A percentile compares a stretch with the other conserved stretches of the same genome.
Conservation (phyloP, 306 rosid species). For the Coriaria nepalensis region DNA sequence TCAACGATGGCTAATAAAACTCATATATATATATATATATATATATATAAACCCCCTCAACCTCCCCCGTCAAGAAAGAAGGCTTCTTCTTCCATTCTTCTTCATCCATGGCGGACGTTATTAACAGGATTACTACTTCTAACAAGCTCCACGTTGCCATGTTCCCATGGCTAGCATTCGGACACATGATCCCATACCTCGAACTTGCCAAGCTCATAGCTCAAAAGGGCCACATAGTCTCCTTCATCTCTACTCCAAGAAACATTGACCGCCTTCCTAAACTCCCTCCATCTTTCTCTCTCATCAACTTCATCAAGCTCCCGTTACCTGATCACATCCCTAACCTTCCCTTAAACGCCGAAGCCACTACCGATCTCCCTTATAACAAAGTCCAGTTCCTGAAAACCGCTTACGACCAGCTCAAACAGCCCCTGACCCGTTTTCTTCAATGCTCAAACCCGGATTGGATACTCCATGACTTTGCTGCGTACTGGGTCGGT, state of each 20-base stretch:
- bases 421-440: conserved; percentile 18
- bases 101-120: no score
- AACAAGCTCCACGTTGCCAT: conserved; percentile 24
- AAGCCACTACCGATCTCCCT: conserved; percentile 37
- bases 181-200: conserved; percentile 27
- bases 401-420: conserved; percentile 27
- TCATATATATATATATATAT: no score
- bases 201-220: conserved; percentile 32
- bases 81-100: no score
- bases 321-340: conserved; percentile 8
- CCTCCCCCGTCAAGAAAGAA: no score
- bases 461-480: conserved; percentile 49
- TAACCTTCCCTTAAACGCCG: conserved; percentile 25
- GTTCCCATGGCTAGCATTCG: conserved; percentile 44
- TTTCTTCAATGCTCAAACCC: conserved; percentile 21
- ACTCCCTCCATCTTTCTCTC: conserved; percentile 10
- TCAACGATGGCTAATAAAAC: no score
- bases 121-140: no score
- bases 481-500: conserved; percentile 18
- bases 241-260: conserved; percentile 32
- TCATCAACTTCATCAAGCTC: conserved; percentile 11
- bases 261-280: conserved; percentile 35
- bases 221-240: conserved; percentile 25
- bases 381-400: conserved; percentile 25
- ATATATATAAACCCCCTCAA: no score